Conservation (phyloP, 2,329 filamentous ascomycete species). For the Thelonectria olida region DNA sequence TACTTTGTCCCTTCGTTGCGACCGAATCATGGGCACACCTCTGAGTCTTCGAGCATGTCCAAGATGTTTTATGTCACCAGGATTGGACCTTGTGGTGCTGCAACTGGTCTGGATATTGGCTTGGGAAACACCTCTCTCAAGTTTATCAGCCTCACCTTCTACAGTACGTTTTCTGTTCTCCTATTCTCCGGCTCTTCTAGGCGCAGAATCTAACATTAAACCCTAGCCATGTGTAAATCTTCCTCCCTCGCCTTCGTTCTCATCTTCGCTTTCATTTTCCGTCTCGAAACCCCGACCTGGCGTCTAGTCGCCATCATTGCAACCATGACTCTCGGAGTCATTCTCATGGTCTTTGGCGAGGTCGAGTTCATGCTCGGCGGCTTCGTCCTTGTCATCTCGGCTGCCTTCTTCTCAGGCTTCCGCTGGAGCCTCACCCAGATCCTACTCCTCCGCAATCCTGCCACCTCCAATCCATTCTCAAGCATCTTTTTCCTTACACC, state of each 20-base stretch:
- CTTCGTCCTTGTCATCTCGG: slow-evolving; percentile 91
- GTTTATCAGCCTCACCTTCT: slow-evolving; percentile 96
- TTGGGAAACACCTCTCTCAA: slow-evolving; percentile 95
- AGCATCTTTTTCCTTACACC: slow-evolving; percentile 98
- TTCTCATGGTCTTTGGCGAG: slow-evolving; percentile 99
- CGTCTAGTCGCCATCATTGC: slow-evolving; percentile 87
- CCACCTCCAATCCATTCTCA: slow-evolving; percentile 95
- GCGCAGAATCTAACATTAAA: neutral
- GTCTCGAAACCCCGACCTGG: slow-evolving; percentile 86
- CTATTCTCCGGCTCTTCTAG: neutral
- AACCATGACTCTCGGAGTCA: slow-evolving; percentile 90
- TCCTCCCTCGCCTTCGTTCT: slow-evolving; percentile 95
- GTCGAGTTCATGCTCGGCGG: slow-evolving; percentile 87
- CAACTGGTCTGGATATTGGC: slow-evolving; percentile 95
- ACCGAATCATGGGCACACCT: slow-evolving; percentile 64
- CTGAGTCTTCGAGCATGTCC: slow-evolving; percentile 75
- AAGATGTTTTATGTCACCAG: slow-evolving; percentile 91
- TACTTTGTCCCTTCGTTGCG: slow-evolving; percentile 85
- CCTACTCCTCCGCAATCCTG: slow-evolving; percentile 89
- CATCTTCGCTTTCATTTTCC: slow-evolving; percentile 92
- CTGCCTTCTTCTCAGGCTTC: slow-evolving; percentile 95
- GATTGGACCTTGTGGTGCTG: slow-evolving; percentile 89
- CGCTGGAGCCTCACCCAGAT: slow-evolving; percentile 99
- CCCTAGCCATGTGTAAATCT: slow-evolving; percentile 95
- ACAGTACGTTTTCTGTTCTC: slow-evolving; percentile 67